These are phyloP conservation scores for Pseudocercospora fijiensis DNA, from an alignment of 2,329 filamentous ascomycete genomes.

Conservation along the genomic window DNA sequence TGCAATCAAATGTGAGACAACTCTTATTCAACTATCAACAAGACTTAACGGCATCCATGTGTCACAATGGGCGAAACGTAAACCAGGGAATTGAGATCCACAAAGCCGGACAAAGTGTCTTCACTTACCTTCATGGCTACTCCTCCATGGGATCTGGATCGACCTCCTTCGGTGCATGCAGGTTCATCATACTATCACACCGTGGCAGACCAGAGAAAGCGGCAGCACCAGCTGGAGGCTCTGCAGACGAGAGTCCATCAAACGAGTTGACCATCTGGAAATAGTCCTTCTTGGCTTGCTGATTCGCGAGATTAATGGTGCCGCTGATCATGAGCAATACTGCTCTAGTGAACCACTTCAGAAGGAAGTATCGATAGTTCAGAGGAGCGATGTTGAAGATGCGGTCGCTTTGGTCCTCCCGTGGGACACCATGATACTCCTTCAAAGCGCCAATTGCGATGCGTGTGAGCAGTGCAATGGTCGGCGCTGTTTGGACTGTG, in stretches of 20 bases:
- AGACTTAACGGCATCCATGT: no score
- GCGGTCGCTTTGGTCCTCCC: background rate
- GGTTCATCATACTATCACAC: background rate
- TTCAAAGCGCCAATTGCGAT: background rate
- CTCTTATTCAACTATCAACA: no score
- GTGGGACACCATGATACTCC: background rate
- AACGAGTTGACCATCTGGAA: no score
- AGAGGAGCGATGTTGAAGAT: background rate
- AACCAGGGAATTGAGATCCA: no score
- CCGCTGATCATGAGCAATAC: background rate
- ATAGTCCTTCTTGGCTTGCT: no score
- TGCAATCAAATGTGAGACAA: no score
- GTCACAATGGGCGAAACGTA: no score
- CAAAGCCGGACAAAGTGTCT: no score
- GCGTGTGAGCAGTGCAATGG: background rate
- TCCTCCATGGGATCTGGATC: background rate
- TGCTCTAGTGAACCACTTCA: background rate
- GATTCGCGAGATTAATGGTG: background rate
- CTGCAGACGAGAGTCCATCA: no score
- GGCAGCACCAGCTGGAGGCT: background rate
- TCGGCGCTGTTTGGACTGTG: background rate
- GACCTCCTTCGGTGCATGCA: background rate
- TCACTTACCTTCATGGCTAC: background rate
- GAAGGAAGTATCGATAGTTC: background rate
- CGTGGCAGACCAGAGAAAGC: background rate